These are phyloP conservation scores for Starmerella roubikii DNA, from an alignment of 805 yeast species.

Conservation along the genomic window DNA sequence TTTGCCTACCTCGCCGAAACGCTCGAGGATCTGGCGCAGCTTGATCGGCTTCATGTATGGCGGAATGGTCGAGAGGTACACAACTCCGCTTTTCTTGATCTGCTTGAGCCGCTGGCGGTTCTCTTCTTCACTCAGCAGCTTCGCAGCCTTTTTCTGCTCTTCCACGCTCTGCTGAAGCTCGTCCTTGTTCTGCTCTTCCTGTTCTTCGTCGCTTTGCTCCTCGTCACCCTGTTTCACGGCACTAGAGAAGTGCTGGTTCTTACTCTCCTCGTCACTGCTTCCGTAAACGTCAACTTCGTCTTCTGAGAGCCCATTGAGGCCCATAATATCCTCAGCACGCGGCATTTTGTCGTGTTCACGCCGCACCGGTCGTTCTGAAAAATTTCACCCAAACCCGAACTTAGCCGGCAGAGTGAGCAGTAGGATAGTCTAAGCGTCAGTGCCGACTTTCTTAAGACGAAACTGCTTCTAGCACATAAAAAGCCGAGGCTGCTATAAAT, in stretches of 20 bases:
- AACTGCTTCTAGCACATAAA: no score
- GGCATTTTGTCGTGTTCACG: no score
- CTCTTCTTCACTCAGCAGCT: constrained; percentile 26
- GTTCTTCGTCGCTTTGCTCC: constrained; percentile 15
- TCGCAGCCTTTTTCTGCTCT: background rate
- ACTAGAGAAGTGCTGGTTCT: constrained; percentile 5
- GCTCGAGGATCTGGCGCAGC: constrained; percentile 60
- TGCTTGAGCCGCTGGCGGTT: constrained; percentile 29
- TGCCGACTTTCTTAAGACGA: no score
- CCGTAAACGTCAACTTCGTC: constrained; percentile 6
- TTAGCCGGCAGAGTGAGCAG: no score
- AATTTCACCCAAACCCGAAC: no score
- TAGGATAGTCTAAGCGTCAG: no score
- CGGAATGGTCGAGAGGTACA: constrained; percentile 82
- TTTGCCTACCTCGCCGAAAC: constrained; percentile 83
- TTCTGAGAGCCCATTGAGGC: constrained; percentile 12
- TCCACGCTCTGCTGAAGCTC: constrained; percentile 4
- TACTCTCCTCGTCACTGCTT: constrained; percentile 13
- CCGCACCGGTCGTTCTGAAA: no score
- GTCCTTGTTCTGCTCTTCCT: constrained; percentile 12
- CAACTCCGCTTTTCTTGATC: constrained; percentile 70
- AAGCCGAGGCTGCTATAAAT: no score
- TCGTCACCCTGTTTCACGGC: no score
- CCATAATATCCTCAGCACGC: constrained; percentile 14
- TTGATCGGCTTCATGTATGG: constrained; percentile 96